Base-by-base conservation (phyloP, 164 flowering plant genomes). In the Warburgia ugandensis region DNA sequence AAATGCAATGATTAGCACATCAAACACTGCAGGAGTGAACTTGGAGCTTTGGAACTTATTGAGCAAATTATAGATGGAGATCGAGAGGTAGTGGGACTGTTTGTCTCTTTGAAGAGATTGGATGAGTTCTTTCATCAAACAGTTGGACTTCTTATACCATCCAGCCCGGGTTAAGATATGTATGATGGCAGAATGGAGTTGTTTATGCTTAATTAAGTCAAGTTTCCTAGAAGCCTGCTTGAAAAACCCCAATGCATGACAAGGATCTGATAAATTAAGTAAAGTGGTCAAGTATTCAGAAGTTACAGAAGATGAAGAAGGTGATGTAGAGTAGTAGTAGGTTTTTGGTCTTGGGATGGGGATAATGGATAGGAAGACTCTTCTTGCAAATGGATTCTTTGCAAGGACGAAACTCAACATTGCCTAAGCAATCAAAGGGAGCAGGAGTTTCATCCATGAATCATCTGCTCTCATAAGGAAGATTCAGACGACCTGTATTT, bases 111-210 rank as follows among this genome's bases (percentile, higher is more conserved):
- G 71, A 10, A 79, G 63, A 27, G 36, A 55, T 48, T 75, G 56
- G 22, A 80, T 71, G 65, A 86, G 80, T 62, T 61, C 65, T 69
- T 72, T 76, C 51, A 67, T 65, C 83, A 80, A 75, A 62, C 73
- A 73, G 68, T 66, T 76, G 27, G 92, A 82, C 23, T 72, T 12
- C 30, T 43, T 21, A 54, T 68, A 72, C 17, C 56, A 41, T 50
- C 63, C 65, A 7, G 79, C 74, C 22, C 50, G 19, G 17, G 73
- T 64, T 45, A 84, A 30, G 33, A 66, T 69, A 45, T 75, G 73
- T 11, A 80, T 59, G 12, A 68, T 65, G 4, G 89, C 84, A 0
- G 86, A 58, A 63, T 70, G 69, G 17, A 65, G 64, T 27, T 52
- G 64, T 5, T 59, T 71, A 48, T 45, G 60, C 27, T 75, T 69